Evolutionary conservation across 139 green algal species (phyloP), one percentile per base, ranked within the genome.

Genomic region (Ostreobium quekettii): DNA sequence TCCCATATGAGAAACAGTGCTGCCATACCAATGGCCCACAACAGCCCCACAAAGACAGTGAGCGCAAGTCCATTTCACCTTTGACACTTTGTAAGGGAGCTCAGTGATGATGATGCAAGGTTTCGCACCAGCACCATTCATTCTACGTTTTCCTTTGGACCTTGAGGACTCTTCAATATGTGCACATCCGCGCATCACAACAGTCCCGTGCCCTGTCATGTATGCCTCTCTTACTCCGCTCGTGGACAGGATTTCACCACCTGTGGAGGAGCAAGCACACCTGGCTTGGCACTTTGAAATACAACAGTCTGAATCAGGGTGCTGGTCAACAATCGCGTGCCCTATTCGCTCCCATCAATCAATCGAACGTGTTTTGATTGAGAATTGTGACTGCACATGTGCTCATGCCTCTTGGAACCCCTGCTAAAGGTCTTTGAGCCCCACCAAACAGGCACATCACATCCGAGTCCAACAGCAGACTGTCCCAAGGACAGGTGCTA

Each of bases 31-130:
- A n/a, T n/a, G n/a, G n/a, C n/a, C n/a, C n/a, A n/a, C n/a, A n/a
- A n/a, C n/a, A n/a, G n/a, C n/a, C n/a, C n/a, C n/a, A n/a, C n/a
- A n/a, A n/a, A n/a, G n/a, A n/a, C n/a, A n/a, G n/a, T n/a, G n/a
- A n/a, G n/a, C n/a, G n/a, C n/a, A n/a, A 32, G 39, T 19, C 36
- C 61, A 37, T 22, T 8, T 4, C 60, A 88, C 85, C 86, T 97
- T 98, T 86, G 86, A 92, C 8, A 84, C 86, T 71, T 96, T 85
- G 72, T 95, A 97, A 0, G 91, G 91, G 62, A 95, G 73, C 76
- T 97, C 87, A 1, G 83, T 95, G 48, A 97, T 88, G 2, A 97
- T 85, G 2, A 98, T 78, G 46, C n/a, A n/a, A n/a, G n/a, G n/a
- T 47, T 31, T 22, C 32, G 42, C 42, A 26, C 42, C 42, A 53